Evolutionary conservation across 495 filamentous ascomycete genomes (phyloP).

Genomic region (Hyaloscypha finlandica): DNA sequence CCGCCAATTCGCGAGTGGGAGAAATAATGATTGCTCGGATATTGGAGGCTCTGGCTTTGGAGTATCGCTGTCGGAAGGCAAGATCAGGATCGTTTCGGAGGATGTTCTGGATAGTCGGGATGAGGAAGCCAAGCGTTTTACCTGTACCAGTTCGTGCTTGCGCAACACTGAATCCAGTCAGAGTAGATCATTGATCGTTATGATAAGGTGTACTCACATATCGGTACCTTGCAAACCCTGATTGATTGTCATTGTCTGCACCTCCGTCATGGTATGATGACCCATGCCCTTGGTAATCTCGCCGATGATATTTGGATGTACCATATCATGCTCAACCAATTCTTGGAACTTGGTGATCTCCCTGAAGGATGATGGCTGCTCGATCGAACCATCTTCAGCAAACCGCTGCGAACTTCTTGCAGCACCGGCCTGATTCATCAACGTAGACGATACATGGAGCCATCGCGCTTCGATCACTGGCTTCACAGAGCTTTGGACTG

Average conservation of each 20-base stretch:
- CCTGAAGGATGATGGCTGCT: background rate
- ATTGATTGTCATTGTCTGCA: slow-evolving; percentile 83
- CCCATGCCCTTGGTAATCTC: slow-evolving; percentile 74
- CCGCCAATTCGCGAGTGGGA: slow-evolving; percentile 90
- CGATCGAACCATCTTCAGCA: background rate
- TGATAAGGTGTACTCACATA: slow-evolving; percentile 60
- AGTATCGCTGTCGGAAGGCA: slow-evolving; percentile 34
- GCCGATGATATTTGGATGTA: slow-evolving; percentile 64
- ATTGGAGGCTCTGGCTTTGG: slow-evolving; percentile 54
- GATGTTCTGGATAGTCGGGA: slow-evolving; percentile 75
- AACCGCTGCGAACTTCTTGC: background rate
- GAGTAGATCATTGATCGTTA: slow-evolving; percentile 13
- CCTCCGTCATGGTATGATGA: slow-evolving; percentile 85
- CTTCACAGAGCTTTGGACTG: slow-evolving; percentile 3
- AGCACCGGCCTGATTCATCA: slow-evolving; percentile 19
- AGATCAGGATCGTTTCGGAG: slow-evolving; percentile 58
- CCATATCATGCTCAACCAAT: slow-evolving; percentile 59
- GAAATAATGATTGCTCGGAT: slow-evolving; percentile 91
- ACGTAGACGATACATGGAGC: slow-evolving; percentile 35
- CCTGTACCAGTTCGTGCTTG: slow-evolving; percentile 89
- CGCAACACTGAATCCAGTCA: slow-evolving; percentile 60
- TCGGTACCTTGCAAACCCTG: slow-evolving; percentile 76
- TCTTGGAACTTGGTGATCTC: slow-evolving; percentile 69
- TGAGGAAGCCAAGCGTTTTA: slow-evolving; percentile 82
- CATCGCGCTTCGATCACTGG: slow-evolving; percentile 30